A percentile compares a stretch with the other conserved stretches of the same genome.
Evolutionary conservation across 148 eudicot genomes (phyloP).

Genomic region (Silene uniflora): DNA sequence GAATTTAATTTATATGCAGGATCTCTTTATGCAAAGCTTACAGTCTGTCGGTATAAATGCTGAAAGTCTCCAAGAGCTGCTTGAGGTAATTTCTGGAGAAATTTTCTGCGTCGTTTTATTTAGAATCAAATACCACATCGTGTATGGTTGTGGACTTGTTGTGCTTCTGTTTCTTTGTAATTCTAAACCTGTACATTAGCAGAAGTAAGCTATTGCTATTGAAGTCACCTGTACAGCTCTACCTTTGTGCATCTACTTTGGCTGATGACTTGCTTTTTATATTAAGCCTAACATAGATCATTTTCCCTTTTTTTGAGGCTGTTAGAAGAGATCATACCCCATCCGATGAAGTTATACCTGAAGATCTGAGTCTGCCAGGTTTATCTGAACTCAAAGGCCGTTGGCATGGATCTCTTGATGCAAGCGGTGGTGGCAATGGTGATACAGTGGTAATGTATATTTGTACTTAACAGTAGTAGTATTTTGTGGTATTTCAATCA

Average conservation of each 20-base stretch:
- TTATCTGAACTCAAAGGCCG: slow-evolving; percentile 94
- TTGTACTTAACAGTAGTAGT: slow-evolving; percentile 12
- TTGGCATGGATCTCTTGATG: slow-evolving; percentile 99
- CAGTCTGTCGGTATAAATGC: slow-evolving; percentile 70
- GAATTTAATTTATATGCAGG: slow-evolving; percentile 41
- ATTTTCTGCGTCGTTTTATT: not conserved
- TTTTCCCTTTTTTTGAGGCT: slow-evolving; percentile 39
- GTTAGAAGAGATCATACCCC: slow-evolving; percentile 53
- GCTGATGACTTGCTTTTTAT: not conserved
- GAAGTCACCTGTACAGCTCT: not conserved
- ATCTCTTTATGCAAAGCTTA: slow-evolving; percentile 84
- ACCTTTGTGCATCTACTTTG: not conserved
- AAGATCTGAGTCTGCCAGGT: slow-evolving; percentile 86
- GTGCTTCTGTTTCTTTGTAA: not conserved
- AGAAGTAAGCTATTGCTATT: not conserved
- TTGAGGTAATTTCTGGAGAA: slow-evolving; percentile 48
- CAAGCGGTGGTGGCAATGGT: slow-evolving; percentile 99
- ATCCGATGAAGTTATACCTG: slow-evolving; percentile 73
- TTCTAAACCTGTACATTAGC: not conserved
- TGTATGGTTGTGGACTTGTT: not conserved
- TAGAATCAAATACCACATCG: not conserved
- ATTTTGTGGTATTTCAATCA: not conserved
- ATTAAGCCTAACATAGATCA: slow-evolving; percentile 8
- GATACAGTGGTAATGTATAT: slow-evolving; percentile 76
- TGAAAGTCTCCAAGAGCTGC: slow-evolving; percentile 80